Base-by-base conservation (phyloP, 129 eudicot species). In the Oenanthe sinensis region DNA sequence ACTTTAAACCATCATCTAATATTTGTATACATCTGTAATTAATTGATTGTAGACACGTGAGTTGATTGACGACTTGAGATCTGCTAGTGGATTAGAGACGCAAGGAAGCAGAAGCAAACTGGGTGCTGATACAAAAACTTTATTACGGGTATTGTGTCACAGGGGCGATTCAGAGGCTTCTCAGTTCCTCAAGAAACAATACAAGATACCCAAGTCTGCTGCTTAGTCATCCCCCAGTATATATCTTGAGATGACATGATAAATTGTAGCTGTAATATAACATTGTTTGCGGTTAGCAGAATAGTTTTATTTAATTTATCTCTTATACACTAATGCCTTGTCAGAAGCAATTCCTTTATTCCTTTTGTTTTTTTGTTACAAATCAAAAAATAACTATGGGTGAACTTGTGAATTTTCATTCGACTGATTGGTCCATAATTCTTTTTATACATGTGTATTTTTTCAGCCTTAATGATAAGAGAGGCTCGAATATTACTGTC, bases 111-210 rank as follows among this genome's bases (percentile, higher is more conserved):
- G 87, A 85, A 83, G 93, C 85, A 91, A 85, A 78, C 76, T 94
- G 84, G 98, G 98, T 52, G 97, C 93, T 44, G 97, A 95, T 84
- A 46, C 94, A 9, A 87, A 91, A 82, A 91, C 96, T 40, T 87
- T 95, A 45, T 79, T 95, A 79, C 82, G 99, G 79, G 86, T 95
- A 80, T 78, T 95, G 78, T 92, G 99, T 72, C 99, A 95, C 86
- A 88, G 99, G 80, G 73, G 90, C 54, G 99, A 95, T 47, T 88
- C 91, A 9, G 99, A 91, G 85, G 94, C 97, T 39, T 95, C 99
- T 84, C 99, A 92, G 86, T 95, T 92, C 82, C 88, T 95, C 75
- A 95, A 95, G 95, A 95, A 95, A 83, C 99, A 95, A 77, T 95
- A 83, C 88, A 95, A 87, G 83, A 91, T 95, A 78, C 99, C 99